These are phyloP conservation scores for Naganishia vaughanmartiniae DNA, from an alignment of 768 basidiomycete genomes.

Conservation along the genomic window DNA sequence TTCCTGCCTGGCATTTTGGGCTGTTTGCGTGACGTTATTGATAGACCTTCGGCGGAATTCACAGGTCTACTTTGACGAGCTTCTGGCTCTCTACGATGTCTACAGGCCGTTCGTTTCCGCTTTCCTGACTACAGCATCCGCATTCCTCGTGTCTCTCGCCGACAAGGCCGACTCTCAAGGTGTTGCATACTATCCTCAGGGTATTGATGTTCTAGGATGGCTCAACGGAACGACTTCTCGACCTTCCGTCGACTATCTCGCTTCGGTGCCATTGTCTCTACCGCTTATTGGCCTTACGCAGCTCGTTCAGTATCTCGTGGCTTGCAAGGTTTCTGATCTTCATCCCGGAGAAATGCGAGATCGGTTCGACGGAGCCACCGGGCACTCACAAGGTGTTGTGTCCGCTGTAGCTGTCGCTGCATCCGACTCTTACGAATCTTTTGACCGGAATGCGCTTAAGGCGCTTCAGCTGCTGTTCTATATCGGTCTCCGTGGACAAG, in stretches of 20 bases:
- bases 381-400: slow-evolving; percentile 95
- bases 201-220: slow-evolving; percentile 81
- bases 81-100: slow-evolving; percentile 83
- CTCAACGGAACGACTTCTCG: slow-evolving; percentile 67
- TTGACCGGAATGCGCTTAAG: slow-evolving; percentile 72
- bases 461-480: slow-evolving; percentile 90
- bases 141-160: slow-evolving; percentile 71
- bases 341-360: slow-evolving; percentile 76
- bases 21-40: not conserved
- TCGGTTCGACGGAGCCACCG: slow-evolving; percentile 79
- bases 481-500: slow-evolving; percentile 86
- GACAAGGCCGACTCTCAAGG: slow-evolving; percentile 59
- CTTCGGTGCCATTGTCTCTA: slow-evolving; percentile 87
- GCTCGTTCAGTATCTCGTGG: slow-evolving; percentile 83
- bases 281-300: slow-evolving; percentile 96
- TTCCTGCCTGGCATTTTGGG: not conserved
- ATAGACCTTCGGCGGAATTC: not conserved
- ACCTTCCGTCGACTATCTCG: slow-evolving; percentile 79
- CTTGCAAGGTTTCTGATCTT: slow-evolving; percentile 70
- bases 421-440: slow-evolving; percentile 71
- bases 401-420: slow-evolving; percentile 87
- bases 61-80: slow-evolving; percentile 91
- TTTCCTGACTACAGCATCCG: slow-evolving; percentile 66
- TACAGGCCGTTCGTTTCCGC: slow-evolving; percentile 81
- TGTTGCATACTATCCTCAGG: slow-evolving; percentile 66